Evolutionary conservation across 1,284 basidiomycete species (phyloP), one percentile per base, ranked within the genome.

Genomic region (Quambalaria eucalypti): DNA sequence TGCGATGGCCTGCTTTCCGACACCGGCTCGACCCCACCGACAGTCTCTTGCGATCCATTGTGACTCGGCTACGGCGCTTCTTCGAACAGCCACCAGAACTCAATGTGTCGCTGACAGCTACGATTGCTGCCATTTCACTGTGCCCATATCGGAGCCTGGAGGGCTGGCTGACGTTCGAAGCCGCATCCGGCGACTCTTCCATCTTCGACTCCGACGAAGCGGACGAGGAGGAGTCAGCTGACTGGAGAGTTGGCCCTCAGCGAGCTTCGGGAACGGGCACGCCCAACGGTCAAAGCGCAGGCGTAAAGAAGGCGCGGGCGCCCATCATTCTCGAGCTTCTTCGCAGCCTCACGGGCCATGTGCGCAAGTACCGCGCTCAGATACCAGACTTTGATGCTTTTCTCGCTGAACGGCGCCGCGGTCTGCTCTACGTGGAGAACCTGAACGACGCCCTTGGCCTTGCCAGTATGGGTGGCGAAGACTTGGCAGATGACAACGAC

Each of bases 391-490:
- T 98, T 74, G 90, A 96, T 77, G 81, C 82, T 64, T 87, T 84
- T 66, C 82, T 98, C 2, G 76, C 83, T 1, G 90, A 97, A 76
- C 83, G 93, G 28, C 81, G 93, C 33, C 86, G 87, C 70, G 91
- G 92, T 2, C 79, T 98, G 19, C 78, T 95, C 25, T 95, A 93
- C 76, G 87, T 87, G 1, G 92, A 96, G 76, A 92, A 93, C 71
- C 78, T 96, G 29, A 88, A 85, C 19, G 93, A 96, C 68, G 92
- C 91, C 1, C 79, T 97, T n/a, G 61, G 64, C 5, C n/a, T n/a
- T n/a, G 14, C 46, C 42, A 28, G 51, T 31, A 14, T 26, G 8
- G 26, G 16, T 25, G 25, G 21, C 12, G 53, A n/a, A n/a, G 31
- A 55, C 12, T 25, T 31, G 10, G 28, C 14, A 29, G 30, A 33